phyloP scores from a whole-genome alignment of 1,284 basidiomycete genomes.

The Chalciporus sp. region DNA sequence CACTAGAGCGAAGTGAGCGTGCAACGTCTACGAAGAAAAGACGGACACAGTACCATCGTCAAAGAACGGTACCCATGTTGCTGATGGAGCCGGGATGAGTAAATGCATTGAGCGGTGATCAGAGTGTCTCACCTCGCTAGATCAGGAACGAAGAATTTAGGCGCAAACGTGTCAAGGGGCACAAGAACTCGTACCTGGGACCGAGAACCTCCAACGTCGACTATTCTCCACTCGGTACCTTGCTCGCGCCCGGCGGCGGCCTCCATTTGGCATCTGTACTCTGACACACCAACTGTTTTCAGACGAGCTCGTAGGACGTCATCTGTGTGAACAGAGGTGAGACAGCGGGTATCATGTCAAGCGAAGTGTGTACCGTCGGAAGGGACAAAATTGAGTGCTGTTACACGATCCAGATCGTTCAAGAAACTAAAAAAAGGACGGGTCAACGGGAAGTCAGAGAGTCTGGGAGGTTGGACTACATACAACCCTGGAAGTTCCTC shows the following conservation, averaged over 20 bases:
- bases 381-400: conserved; percentile 62
- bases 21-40: conserved; percentile 6
- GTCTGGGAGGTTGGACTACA: conserved; percentile 28
- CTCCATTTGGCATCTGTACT: conserved; percentile 80
- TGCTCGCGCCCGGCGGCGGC: conserved; percentile 64
- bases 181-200: conserved; percentile 56
- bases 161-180: conserved; percentile 2
- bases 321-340: conserved; percentile 42
- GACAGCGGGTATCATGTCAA: neutral
- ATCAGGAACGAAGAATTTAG: conserved; percentile 9
- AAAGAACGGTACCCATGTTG: conserved; percentile 75
- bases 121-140: conserved; percentile 28
- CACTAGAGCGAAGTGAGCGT: conserved; percentile 38
- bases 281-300: conserved; percentile 76
- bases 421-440: conserved; percentile 53
- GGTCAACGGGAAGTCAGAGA: conserved; percentile 2
- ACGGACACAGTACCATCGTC: conserved; percentile 57
- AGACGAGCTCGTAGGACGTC: conserved; percentile 74
- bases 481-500: conserved; percentile 78
- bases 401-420: conserved; percentile 69
- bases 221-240: conserved; percentile 77
- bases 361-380: conserved; percentile 55
- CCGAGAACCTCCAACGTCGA: conserved; percentile 77
- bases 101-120: neutral
- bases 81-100: conserved; percentile 30